Base-by-base conservation (phyloP, 2,329 filamentous ascomycete species). In the Venturia oleaginea region DNA sequence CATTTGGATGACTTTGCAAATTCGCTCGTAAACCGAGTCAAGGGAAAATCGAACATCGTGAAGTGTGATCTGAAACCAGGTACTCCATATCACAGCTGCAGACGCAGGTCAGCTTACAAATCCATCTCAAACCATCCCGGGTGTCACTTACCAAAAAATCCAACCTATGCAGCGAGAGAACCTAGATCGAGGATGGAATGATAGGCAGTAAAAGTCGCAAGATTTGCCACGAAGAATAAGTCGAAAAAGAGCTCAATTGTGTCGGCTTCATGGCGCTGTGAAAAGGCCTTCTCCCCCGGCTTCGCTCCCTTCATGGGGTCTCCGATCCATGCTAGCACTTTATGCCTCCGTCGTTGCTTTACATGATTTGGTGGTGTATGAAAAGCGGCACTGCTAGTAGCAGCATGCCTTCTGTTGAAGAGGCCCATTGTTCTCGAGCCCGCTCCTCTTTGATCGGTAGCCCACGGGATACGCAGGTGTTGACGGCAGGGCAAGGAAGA, bases 11-110 rank as follows among this genome's bases (percentile, higher is more conserved):
- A 70, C 71, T 66, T 76, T 76, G 71, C 73, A 75, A 8, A 68
- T 64, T 8, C 74, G 71, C 68, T 76, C 74, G 64, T 74, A 76
- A 1, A 76, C 68, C 13, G 70, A 73, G 61, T 76, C 74, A 61
- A 74, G 69, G 1, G 74, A 73, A 66, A 76, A 76, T 1, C 74
- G 72, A n/a, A 76, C 74, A 72, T 76, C 74, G 65, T 76, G 72
- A 4, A 76, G 70, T 15, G 73, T 75, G 60, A 75, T 71, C 64
- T 76, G 73, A 65, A 75, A 76, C 74, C 74, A 76, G 11, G 67
- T 70, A 6, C 70, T 71, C 74, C 74, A 76, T 11, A 76, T 64
- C 43, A 76, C 73, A 8, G 51, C 51, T 57, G 51, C 10, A 57
- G 15, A 34, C 7, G 4, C 5, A 51, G 46, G 22, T 51, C 46